Base-by-base conservation (phyloP, 2,329 filamentous ascomycete genomes). In the Colletotrichum lupini region DNA sequence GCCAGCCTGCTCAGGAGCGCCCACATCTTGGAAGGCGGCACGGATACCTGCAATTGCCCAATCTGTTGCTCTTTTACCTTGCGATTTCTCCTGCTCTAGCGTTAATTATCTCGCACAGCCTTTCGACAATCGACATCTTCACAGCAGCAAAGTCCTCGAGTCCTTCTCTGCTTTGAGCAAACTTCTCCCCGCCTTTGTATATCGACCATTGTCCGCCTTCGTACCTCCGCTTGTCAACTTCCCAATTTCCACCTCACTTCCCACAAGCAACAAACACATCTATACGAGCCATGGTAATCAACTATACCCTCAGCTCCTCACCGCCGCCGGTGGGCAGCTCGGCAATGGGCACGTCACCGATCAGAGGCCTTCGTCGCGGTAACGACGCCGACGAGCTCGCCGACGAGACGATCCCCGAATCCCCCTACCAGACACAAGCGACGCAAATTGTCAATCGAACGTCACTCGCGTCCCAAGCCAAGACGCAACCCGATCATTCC, bases 391-490 rank as follows among this genome's bases (percentile, higher is more conserved):
- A 87, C 68, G 86, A 88, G 73, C 78, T 86, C 24, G 83, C 82
- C 9, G 80, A 78, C 19, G 84, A 84, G 64, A 88, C 86, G n/a
- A 83, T 86, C 24, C 84, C 84, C 46, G 85, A 82, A 78, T 85
- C 84, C 5, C 79, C 82, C 14, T 81, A 80, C 22, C 80, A 84
- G 4, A 88, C 86, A 30, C 86, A 88, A 74, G 81, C 86, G 0
- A 88, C 86, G 1, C 86, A 89, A 74, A 79, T 88, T 19, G 79
- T 88, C 24, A 81, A 82, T 61, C 83, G 83, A 4, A 82, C 83
- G 0, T 80, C 80, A 3, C 80, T 86, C 37, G 75, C 75, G 2
- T 68, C 77, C 1, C 67, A 73, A 26, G 67, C 77, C 55, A 55
- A 81, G 3, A 67, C 78, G 2, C 67, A 72, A 16, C 67, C 75